These are phyloP conservation scores for Paratinospora sagittata DNA, from an alignment of 164 flowering plant species.

Conservation along the genomic window DNA sequence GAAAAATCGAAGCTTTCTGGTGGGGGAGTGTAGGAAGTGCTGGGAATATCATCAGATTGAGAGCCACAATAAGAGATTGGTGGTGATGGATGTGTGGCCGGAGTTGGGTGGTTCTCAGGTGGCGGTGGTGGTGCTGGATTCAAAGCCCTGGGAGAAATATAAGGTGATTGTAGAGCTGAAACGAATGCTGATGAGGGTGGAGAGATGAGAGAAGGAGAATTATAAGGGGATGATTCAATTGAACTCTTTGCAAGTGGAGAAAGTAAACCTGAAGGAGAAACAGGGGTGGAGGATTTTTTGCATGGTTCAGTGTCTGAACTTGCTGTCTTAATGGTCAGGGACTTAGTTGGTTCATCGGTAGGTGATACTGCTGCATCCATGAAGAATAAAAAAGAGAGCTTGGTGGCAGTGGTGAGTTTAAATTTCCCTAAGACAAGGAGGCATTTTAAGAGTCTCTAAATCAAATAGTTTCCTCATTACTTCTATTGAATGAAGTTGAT, in stretches of 20 bases:
- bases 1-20: conserved; percentile 61
- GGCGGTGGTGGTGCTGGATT: conserved; percentile 21
- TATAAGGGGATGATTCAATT: conserved; percentile 49
- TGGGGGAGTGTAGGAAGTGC: conserved; percentile 92
- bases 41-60: conserved; percentile 73
- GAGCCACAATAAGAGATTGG: conserved; percentile 46
- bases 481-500: too few species aligned
- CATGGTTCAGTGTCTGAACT: conserved; percentile 21
- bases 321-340: conserved; percentile 50
- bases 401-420: conserved; percentile 4
- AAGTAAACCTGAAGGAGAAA: conserved; percentile 22
- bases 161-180: conserved; percentile 87
- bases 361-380: conserved; percentile 29
- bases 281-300: conserved; percentile 18
- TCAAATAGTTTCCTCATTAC: background rate
- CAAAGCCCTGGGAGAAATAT: conserved; percentile 72
- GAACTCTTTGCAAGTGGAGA: conserved; percentile 33
- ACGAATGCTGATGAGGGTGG: conserved; percentile 90
- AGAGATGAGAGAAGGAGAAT: conserved; percentile 69
- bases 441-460: background rate
- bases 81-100: conserved; percentile 34
- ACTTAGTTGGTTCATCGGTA: conserved; percentile 12
- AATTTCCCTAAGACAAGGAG: background rate
- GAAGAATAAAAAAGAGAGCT: conserved; percentile 2
- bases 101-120: conserved; percentile 14